Base-by-base conservation (phyloP, 345 rosid species). In the Clausena lansium region DNA sequence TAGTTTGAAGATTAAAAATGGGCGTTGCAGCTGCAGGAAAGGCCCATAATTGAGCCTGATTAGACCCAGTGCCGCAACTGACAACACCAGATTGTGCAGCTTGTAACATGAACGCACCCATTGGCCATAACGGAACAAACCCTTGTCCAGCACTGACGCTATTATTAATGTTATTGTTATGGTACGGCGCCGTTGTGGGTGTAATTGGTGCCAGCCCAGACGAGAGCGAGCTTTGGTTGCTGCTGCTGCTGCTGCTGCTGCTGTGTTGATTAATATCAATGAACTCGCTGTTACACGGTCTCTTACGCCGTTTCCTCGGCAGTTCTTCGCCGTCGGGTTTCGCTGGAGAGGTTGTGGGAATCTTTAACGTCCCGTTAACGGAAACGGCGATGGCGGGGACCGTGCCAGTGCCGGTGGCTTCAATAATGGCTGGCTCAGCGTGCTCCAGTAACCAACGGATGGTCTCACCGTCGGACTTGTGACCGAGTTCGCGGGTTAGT, bases 301-400 rank as follows among this genome's bases (percentile, higher is more conserved):
- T 82, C 77, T 83, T 90, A 65, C 95, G 83, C 67, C 86, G 84
- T 65, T 85, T 89, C 57, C 62, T 80, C 1, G 77, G 73, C 76
- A 79, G 32, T n/a, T 81, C 79, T 15, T 71, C 87, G 45, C 77
- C 82, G 36, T 76, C 79, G 7, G 52, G 71, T 38, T 83, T 79
- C 11, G 82, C 80, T 2, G 90, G 71, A 4, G 92, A 78, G 7
- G 78, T 77, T 10, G 89, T 86, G 20, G 92, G 97, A 61, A 94
- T 89, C 72, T 92, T 94, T 5, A 92, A 86, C 3, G 92, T 81
- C 6, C 93, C 93, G 67, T 89, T 91, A 20, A 91, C 88, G 4
- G 95, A 89, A 1, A 94, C 93, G 30, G 95, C 97, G 33, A 94
- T 94, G 4, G 98, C 94, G 24, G 97, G 98, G 36, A 89, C 84